phyloP scores from a whole-genome alignment of 2,329 filamentous ascomycete species.

The Coniella lustricola region DNA sequence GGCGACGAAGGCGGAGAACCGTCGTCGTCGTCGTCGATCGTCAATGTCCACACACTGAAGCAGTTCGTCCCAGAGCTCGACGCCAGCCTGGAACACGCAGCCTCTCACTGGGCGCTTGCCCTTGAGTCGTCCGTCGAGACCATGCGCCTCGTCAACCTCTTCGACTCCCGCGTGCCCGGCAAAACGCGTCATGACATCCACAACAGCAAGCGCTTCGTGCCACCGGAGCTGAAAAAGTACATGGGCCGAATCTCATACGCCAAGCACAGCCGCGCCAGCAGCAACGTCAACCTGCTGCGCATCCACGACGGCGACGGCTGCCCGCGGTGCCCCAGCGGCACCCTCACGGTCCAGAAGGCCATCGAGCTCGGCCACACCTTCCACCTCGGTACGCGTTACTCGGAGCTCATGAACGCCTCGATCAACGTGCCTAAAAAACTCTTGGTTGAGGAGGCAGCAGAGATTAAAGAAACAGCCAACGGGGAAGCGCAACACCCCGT shows the following conservation, averaged over 20 bases:
- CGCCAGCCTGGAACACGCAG: constrained; percentile 56
- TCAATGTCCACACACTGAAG: constrained; percentile 58
- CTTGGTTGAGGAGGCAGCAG: constrained; percentile 12
- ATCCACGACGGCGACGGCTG: constrained; percentile 65
- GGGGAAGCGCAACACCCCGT: too few relatives aligned
- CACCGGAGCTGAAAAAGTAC: not conserved
- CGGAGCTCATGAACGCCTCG: constrained; percentile 60
- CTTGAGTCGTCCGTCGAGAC: constrained; percentile 22
- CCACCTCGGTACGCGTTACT: constrained; percentile 85
- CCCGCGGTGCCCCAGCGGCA: constrained; percentile 58
- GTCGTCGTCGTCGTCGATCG: too few relatives aligned
- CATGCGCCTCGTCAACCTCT: constrained; percentile 27
- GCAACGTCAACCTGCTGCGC: constrained; percentile 54
- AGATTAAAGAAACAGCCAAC: not conserved
- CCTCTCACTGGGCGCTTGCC: constrained; percentile 43
- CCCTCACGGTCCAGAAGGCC: constrained; percentile 60
- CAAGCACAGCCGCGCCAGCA: constrained; percentile 11
- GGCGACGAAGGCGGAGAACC: constrained; percentile 19
- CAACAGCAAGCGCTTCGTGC: not conserved
- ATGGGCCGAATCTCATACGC: constrained; percentile 16
- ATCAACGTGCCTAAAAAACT: constrained; percentile 39
- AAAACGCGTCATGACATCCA: constrained; percentile 1
- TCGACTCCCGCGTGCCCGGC: constrained; percentile 28
- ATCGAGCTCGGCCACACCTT: constrained; percentile 96
- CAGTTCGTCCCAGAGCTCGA: constrained; percentile 61